Evolutionary conservation across 2,329 filamentous ascomycete species (phyloP).

Genomic region (Diaporthe sp.): DNA sequence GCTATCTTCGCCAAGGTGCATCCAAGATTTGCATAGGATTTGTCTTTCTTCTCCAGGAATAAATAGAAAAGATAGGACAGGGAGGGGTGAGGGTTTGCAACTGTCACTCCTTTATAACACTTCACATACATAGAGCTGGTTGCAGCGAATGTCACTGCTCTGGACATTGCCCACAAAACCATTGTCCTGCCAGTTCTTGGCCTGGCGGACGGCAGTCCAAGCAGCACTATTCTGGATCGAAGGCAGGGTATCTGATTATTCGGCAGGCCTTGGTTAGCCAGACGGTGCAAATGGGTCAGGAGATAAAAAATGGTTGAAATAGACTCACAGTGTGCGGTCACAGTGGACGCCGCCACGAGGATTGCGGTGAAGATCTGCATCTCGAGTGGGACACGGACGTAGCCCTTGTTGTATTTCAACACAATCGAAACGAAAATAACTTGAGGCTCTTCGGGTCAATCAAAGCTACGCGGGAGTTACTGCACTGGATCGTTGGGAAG

Average conservation of each 20-base stretch:
- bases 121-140: slow-evolving; percentile 43
- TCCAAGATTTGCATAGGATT: neutral
- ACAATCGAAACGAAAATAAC: neutral
- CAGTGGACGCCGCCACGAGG: slow-evolving; percentile 44
- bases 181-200: slow-evolving; percentile 46
- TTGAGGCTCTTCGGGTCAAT: slow-evolving; percentile 34
- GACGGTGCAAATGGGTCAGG: too few species aligned
- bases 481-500: slow-evolving; percentile 7
- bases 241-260: slow-evolving; percentile 44
- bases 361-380: slow-evolving; percentile 45
- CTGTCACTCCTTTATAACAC: too few species aligned
- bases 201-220: slow-evolving; percentile 45
- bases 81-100: rapidly evolving
- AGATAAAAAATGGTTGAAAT: too few species aligned
- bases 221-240: slow-evolving; percentile 39
- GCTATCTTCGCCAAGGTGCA: neutral
- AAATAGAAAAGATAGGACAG: too few species aligned
- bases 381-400: neutral
- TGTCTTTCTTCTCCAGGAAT: neutral
- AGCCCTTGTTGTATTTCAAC: neutral
- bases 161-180: slow-evolving; percentile 47
- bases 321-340: slow-evolving; percentile 47
- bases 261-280: neutral
- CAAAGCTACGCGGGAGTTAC: slow-evolving; percentile 28
- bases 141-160: slow-evolving; percentile 49